Base-by-base conservation (phyloP, 345 rosid species). In the Excoecaria cochinchinensis region DNA sequence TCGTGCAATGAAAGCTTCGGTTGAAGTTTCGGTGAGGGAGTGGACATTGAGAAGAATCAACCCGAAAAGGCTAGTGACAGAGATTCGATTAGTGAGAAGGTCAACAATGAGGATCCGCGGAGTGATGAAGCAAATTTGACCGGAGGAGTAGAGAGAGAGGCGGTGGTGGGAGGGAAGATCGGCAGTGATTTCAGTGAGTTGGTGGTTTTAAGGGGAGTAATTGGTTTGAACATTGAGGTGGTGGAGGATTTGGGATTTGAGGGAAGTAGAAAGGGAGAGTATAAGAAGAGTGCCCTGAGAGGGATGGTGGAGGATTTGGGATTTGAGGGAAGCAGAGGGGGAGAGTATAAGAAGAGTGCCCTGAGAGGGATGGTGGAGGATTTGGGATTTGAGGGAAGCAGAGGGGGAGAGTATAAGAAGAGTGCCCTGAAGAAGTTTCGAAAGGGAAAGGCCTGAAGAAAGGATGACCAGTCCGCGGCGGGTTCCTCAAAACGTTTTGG, bases 31-130 rank as follows among this genome's bases (percentile, higher is more conserved):
- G 4, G 92, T 78, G 53, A 95, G 85, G 0, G 96, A 78, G 77
- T 93, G 98, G 11, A 85, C 87, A 63, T 82, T 87, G 47, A 89
- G 92, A 31, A 93, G 81, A 77, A 89, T 66, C 22, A 95, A 62
- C 13, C 94, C 96, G 9, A 96, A 86, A 6, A 95, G 80, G 21
- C 77, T 67, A 55, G 94, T 88, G 50, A 85, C 79, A 5, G 95
- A 96, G 74, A 92, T 76, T 66, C 81, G 84, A 50, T 81, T 85
- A 65, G 87, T 82, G 55, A 95, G 82, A 44, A 95, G 85, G 81
- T 95, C 99, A 21, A 93, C 99, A 76, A 95, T 91, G 53, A 95
- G 95, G 81, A 95, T 95, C 53, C 98, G 83, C 5, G 99, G 89
- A 47, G 97, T 93, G 79, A 95, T 77, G 85, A 90, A 85, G 83